phyloP scores from a whole-genome alignment of 2,329 filamentous ascomycete species.

The Dactylonectria estremocensis region DNA sequence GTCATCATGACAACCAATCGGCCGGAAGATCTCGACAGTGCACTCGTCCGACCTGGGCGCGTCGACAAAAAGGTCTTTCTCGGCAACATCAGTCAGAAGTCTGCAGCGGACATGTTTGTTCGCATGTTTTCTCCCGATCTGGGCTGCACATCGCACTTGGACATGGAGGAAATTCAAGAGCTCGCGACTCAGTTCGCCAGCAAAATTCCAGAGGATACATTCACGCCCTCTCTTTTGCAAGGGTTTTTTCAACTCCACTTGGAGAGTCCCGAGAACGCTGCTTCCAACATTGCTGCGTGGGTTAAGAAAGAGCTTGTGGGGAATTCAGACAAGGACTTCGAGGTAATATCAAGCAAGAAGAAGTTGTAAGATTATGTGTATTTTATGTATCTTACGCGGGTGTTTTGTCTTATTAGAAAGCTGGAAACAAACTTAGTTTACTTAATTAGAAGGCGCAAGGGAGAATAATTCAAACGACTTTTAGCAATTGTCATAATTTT shows the following conservation, averaged over 20 bases:
- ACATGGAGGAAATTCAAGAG: slow-evolving; percentile 52
- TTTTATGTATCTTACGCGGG: background rate
- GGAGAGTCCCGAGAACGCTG: slow-evolving; percentile 57
- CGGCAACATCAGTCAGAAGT: slow-evolving; percentile 60
- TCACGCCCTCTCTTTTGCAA: slow-evolving; percentile 66
- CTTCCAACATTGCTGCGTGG: slow-evolving; percentile 54
- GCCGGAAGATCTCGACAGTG: slow-evolving; percentile 74
- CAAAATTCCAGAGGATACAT: slow-evolving; percentile 62
- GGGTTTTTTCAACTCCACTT: slow-evolving; percentile 63
- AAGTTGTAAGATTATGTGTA: slow-evolving; percentile 31
- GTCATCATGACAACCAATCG: slow-evolving; percentile 83
- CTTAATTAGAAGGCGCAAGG: background rate
- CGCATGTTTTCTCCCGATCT: slow-evolving; percentile 61
- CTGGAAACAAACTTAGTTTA: background rate
- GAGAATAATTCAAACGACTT: background rate
- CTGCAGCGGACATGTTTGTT: slow-evolving; percentile 63
- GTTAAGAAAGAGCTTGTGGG: slow-evolving; percentile 53
- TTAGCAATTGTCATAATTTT: background rate
- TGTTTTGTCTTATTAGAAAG: background rate
- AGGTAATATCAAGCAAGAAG: slow-evolving; percentile 40
- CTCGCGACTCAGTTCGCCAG: slow-evolving; percentile 70
- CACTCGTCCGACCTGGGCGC: slow-evolving; percentile 76
- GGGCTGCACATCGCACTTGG: slow-evolving; percentile 43
- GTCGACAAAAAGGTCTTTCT: slow-evolving; percentile 77
- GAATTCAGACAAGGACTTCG: slow-evolving; percentile 50